Evolutionary conservation across 169 alveolate species (phyloP), one percentile per base, ranked within the genome.

Genomic region (Eimeria acervulina): DNA sequence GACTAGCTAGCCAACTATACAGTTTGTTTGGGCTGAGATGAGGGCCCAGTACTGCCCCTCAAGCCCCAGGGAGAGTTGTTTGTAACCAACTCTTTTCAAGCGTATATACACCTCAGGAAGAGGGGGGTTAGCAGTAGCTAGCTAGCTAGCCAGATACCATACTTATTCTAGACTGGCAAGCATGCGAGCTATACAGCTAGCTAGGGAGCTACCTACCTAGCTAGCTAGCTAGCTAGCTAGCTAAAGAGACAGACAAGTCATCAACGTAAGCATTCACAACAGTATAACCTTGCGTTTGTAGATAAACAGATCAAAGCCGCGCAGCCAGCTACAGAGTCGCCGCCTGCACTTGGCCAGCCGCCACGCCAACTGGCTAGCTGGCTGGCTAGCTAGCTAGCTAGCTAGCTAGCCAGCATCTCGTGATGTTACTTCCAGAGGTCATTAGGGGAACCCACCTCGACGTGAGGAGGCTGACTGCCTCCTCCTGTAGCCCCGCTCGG

Each of bases 1-100:
- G 26, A 40, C 81, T 70, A 70, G 81, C 81, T 21, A 70, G 81
- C 81, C 36, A 26, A n/a, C n/a, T n/a, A n/a, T n/a, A n/a, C n/a
- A n/a, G n/a, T n/a, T n/a, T n/a, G n/a, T n/a, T n/a, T n/a, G n/a
- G n/a, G n/a, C n/a, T n/a, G n/a, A n/a, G n/a, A n/a, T n/a, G n/a
- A n/a, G n/a, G n/a, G n/a, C n/a, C n/a, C n/a, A n/a, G n/a, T n/a
- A n/a, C 42, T 23, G 81, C 36, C 3, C 42, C 44, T 12, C 44
- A 10, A 12, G 2, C 81, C 42, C 10, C 42, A 70, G 81, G 81
- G 44, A 70, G 42, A 10, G 21, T 70, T 70, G 38, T 70, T 28
- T 28, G 8, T 70, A 28, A 8, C 15, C 15, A 66, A 66, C 15
- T 66, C 21, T 5, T 7, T 28, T 66, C 4, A 23, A 8, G 76